Base-by-base conservation (phyloP, 352 stramenopile species). In the Globisporangium spiculum region DNA sequence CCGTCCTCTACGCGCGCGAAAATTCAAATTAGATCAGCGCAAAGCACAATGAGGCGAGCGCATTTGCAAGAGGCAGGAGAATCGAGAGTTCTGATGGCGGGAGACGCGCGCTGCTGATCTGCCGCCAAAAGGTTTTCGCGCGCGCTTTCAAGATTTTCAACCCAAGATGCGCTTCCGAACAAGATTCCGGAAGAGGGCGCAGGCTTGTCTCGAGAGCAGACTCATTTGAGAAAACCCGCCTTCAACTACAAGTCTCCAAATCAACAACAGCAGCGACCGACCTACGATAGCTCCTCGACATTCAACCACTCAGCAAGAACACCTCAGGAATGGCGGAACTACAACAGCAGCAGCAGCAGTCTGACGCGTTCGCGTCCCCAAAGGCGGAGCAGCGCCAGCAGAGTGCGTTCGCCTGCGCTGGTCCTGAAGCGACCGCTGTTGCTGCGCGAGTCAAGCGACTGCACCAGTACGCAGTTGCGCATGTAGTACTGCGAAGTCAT, bases 361-460 rank as follows among this genome's bases (percentile, higher is more conserved):
- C 30, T 8, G 18, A 30, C 4, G 3, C n/a, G 30, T 34, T 30
- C 20, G 20, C 9, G 9, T n/a, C 27, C 6, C 57, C 27, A 24
- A 18, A 60, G 14, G 22, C 62, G 0, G 16, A 36, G 18, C 57
- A 34, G 2, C 27, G 52, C 3, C 57, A 48, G 50, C 65, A 48
- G 44, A 58, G 0, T 16, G 0, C 41, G 12, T 24, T 22, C 18
- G 36, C 4, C 24, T 53, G 30, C 16, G n/a, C 30, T 10, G 18
- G 20, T 16, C 14, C 59, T 22, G 48, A 65, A 52, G 30, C 24
- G 3, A 22, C 67, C 27, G 27, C 27, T 20, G 32, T 24, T 7
- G 26, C 36, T 20, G 61, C 46, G 10, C 61, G 61, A 50, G 62
- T 68, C 62, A 67, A 72, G 67, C 61, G 56, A 8, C 44, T 72